Percentiles rank a stretch among this genome's conserved stretches.
Evolutionary conservation across 805 yeast genomes (phyloP).

Genomic region (Metschnikowia reukaufii): DNA sequence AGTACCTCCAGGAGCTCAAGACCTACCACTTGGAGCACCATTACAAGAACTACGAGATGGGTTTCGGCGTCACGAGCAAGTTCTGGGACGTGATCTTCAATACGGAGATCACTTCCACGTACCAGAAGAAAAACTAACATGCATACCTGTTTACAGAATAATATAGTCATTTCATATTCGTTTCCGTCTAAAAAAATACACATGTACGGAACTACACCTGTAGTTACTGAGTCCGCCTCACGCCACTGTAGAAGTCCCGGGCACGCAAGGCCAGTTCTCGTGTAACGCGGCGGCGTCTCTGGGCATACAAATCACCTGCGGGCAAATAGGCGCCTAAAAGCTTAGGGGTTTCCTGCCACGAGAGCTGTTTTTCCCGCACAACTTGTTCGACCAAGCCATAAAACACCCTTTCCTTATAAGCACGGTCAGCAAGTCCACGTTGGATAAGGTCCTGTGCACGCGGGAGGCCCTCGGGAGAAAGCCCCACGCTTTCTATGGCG

Average conservation of each 20-base stretch:
- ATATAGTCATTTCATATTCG: no score
- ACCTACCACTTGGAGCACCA: constrained; percentile 96
- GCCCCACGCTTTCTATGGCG: constrained; percentile 10
- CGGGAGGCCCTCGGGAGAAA: background rate
- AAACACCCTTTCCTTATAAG: constrained; percentile 12
- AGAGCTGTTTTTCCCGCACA: constrained; percentile 7
- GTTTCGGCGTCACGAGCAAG: constrained; percentile 92
- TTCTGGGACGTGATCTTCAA: constrained; percentile 94
- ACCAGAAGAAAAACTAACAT: constrained; percentile 37
- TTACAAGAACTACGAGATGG: constrained; percentile 93
- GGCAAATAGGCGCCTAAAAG: background rate
- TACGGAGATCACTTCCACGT: constrained; percentile 64
- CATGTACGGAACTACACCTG: no score
- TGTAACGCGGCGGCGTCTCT: no score
- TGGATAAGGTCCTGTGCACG: constrained; percentile 3
- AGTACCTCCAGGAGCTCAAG: constrained; percentile 72
- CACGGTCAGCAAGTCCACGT: constrained; percentile 1
- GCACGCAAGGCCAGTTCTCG: no score
- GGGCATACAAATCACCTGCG: background rate
- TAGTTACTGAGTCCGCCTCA: background rate
- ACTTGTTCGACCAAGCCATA: constrained; percentile 11
- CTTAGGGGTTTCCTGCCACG: constrained; percentile 6
- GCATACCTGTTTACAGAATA: background rate
- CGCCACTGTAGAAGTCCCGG: constrained; percentile 1
- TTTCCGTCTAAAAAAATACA: no score